Evolutionary conservation across 495 filamentous ascomycete species (phyloP), one percentile per base, ranked within the genome.

Genomic region (Lophiostoma macrostomum): DNA sequence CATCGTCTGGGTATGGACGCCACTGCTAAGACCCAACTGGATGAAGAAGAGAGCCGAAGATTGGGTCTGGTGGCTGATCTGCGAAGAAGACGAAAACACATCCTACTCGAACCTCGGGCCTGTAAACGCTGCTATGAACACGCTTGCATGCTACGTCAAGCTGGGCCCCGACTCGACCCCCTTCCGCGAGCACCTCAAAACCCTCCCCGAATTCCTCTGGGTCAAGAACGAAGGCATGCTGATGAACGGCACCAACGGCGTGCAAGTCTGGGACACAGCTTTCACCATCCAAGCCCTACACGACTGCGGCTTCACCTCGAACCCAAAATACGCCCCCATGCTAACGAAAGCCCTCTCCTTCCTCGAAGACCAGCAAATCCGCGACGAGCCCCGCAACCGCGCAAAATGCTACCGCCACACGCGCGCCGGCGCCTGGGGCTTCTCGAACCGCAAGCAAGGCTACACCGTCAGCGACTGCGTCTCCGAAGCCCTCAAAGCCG

Each of bases 391-490:
- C 18, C 76, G 80, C 5, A 80, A 95, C 38, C 86, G 88, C 63
- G 80, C 82, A 8, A 76, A 80, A 38, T 91, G 87, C 69, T 98
- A 97, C 66, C 88, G 93, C 12, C 94, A 97, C 55, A 83, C 85
- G 54, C 80, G 94, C 11, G 95, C 95, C 66, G 94, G 93, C 12
- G 93, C 83, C 2, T 98, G 93, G 93, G 87, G 87, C 0, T 98
- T 98, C 67, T 94, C 88, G 66, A 98, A 84, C 56, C 86, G 80
- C 64, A 80, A 81, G 18, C 93, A 98, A 64, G 93, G 94, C 14
- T 98, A 98, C 65, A 90, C 88, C 1, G 94, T 98, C 32, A 90
- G 85, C 57, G 93, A 98, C 67, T 96, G 91, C 62, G 87, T 93
- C 1, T 83, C 91, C 0, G 93, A 98, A 73, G 94, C 82, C 2